Conservation (phyloP, 257 asterid genomes). For the Misopates orontium region DNA sequence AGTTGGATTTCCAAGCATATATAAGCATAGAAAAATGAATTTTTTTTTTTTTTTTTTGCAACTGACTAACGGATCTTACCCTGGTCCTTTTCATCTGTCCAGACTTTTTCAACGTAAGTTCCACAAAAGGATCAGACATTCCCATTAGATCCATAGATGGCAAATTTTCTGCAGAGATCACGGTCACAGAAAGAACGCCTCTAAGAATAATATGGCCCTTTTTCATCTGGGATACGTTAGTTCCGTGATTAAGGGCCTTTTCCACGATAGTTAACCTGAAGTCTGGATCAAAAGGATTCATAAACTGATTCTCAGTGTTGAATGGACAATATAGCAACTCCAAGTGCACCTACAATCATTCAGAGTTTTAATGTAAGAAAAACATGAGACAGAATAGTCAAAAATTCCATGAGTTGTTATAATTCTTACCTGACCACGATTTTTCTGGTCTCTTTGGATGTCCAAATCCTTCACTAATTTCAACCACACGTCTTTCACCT, state of each 20-base stretch:
- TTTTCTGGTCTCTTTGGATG: slow-evolving; percentile 73
- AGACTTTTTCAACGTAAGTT: slow-evolving; percentile 72
- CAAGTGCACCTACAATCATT: slow-evolving; percentile 64
- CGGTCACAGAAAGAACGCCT: slow-evolving; percentile 91
- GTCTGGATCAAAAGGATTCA: slow-evolving; percentile 70
- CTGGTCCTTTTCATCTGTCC: slow-evolving; percentile 74
- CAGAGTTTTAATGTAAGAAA: not conserved
- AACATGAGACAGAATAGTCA: not conserved
- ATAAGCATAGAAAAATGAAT: not conserved
- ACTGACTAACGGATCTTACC: slow-evolving; percentile 37
- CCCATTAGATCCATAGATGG: slow-evolving; percentile 84
- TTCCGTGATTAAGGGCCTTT: slow-evolving; percentile 56
- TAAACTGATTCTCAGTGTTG: slow-evolving; percentile 44
- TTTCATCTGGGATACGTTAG: slow-evolving; percentile 35
- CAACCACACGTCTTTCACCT: slow-evolving; percentile 85
- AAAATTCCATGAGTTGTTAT: no score
- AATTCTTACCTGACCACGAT: slow-evolving; percentile 71
- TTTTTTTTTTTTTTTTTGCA: no score
- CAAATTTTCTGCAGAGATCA: slow-evolving; percentile 77
- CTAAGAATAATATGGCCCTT: slow-evolving; percentile 55
- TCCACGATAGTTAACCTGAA: slow-evolving; percentile 77
- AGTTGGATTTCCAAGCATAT: not conserved
- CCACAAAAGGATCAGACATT: slow-evolving; percentile 92
- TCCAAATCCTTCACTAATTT: slow-evolving; percentile 81
- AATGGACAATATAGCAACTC: slow-evolving; percentile 79